A percentile compares a stretch with the other conserved stretches of the same genome.
phyloP scores from a whole-genome alignment of 78 protist species.

The Speleostelium caveatum region DNA sequence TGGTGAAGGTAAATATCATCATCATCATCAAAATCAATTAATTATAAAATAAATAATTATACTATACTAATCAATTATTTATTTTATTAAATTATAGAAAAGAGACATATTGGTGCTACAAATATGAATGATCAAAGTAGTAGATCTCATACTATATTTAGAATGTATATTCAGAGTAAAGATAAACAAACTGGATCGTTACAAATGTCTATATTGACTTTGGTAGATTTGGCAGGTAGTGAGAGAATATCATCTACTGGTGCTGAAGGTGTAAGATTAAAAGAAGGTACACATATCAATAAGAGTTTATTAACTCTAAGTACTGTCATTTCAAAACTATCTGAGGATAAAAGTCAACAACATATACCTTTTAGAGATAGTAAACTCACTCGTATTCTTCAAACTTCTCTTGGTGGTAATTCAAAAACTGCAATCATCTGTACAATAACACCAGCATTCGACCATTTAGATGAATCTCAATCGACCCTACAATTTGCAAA shows the following conservation, averaged over 20 bases:
- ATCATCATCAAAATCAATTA: too few species aligned
- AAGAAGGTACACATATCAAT: constrained; percentile 90
- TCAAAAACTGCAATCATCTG: constrained; percentile 81
- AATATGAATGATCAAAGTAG: constrained; percentile 89
- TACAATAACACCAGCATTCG: constrained; percentile 83
- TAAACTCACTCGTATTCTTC: constrained; percentile 88
- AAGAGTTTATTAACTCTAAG: constrained; percentile 87
- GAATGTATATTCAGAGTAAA: constrained; percentile 83
- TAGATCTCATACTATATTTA: constrained; percentile 94
- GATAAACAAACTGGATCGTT: not conserved
- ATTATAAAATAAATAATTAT: not conserved
- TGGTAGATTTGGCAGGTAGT: constrained; percentile 94
- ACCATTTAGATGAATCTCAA: constrained; percentile 72
- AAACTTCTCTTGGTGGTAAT: constrained; percentile 90
- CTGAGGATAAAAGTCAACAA: not conserved
- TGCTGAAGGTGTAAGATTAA: constrained; percentile 87
- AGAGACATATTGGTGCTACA: constrained; percentile 83
- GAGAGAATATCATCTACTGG: constrained; percentile 87
- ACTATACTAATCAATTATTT: not conserved
- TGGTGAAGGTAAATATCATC: constrained; percentile 49
- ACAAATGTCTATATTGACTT: constrained; percentile 59
- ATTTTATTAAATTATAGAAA: constrained; percentile 2
- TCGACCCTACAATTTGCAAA: constrained; percentile 90
- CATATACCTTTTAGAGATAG: constrained; percentile 90
- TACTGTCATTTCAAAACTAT: constrained; percentile 82